phyloP scores from a whole-genome alignment of 768 basidiomycete genomes.

The Rhodocollybia butyracea region DNA sequence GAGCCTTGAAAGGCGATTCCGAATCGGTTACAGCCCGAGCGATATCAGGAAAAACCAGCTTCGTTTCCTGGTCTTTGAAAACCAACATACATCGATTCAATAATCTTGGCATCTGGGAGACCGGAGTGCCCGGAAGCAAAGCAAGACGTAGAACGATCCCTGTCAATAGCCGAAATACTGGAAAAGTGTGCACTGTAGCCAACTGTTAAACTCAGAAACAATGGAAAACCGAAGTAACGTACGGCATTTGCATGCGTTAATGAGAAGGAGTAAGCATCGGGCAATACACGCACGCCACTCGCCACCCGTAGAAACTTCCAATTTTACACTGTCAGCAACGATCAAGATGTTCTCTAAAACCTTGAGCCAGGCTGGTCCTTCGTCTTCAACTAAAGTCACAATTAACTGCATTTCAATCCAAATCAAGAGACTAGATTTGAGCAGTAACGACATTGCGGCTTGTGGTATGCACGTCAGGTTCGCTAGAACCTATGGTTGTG shows the following conservation, averaged over 20 bases:
- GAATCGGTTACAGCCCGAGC: background rate
- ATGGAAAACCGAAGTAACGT: constrained; percentile 12
- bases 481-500: constrained; percentile 55
- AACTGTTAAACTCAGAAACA: background rate
- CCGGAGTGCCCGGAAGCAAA: constrained; percentile 25
- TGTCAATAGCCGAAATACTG: constrained; percentile 20
- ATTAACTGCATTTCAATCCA: constrained; percentile 82
- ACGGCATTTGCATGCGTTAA: constrained; percentile 29
- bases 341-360: constrained; percentile 63
- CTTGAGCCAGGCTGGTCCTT: constrained; percentile 59
- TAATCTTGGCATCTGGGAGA: constrained; percentile 24
- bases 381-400: constrained; percentile 27
- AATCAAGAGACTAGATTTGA: constrained; percentile 66
- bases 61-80: constrained; percentile 27
- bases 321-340: constrained; percentile 44
- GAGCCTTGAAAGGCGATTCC: constrained; percentile 20
- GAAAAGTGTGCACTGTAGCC: constrained; percentile 11
- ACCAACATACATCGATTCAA: constrained; percentile 24
- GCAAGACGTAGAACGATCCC: constrained; percentile 34
- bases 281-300: constrained; percentile 59
- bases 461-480: constrained; percentile 68
- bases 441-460: constrained; percentile 67
- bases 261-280: constrained; percentile 45
- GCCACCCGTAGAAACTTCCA: constrained; percentile 51
- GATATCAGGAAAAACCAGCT: background rate